phyloP scores from a whole-genome alignment of 2,329 filamentous ascomycete species.

The Zalaria obscura region DNA sequence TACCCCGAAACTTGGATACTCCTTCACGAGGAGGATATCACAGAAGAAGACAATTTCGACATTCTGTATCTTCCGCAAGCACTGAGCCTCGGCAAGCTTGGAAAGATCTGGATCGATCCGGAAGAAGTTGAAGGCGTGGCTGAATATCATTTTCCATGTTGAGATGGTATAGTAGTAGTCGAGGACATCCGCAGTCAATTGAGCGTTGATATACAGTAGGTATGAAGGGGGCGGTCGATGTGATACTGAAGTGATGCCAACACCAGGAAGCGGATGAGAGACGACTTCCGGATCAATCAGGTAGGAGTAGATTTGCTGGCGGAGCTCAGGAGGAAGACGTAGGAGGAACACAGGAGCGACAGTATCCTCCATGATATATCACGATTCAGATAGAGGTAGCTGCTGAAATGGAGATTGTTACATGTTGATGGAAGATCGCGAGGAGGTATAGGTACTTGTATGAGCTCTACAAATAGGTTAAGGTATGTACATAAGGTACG shows the following conservation, averaged over 20 bases:
- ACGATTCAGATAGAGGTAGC: no score
- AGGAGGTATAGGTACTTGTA: no score
- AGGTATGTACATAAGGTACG: no score
- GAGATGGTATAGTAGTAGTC: constrained; percentile 17
- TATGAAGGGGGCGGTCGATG: constrained; percentile 12
- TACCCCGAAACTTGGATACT: constrained; percentile 17
- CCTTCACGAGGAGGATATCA: constrained; percentile 15
- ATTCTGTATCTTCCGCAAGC: constrained; percentile 12
- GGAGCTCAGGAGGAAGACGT: constrained; percentile 28
- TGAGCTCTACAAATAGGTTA: no score
- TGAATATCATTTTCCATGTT: constrained; percentile 19
- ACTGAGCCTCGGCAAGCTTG: constrained; percentile 10
- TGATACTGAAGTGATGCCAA: constrained; percentile 19
- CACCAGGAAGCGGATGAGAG: constrained; percentile 13
- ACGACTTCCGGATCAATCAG: constrained; percentile 15
- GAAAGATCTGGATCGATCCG: constrained; percentile 17
- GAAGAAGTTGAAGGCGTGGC: constrained; percentile 23
- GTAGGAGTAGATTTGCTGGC: constrained; percentile 25
- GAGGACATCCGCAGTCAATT: constrained; percentile 15
- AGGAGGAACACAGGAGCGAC: constrained; percentile 8
- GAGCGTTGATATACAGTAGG: constrained; percentile 14
- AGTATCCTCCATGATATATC: no score
- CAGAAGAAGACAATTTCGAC: constrained; percentile 20
- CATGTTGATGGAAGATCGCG: no score
- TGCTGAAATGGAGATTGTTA: no score